These are phyloP conservation scores for Agastache rugosa DNA, from an alignment of 257 asterid genomes.

Conservation along the genomic window DNA sequence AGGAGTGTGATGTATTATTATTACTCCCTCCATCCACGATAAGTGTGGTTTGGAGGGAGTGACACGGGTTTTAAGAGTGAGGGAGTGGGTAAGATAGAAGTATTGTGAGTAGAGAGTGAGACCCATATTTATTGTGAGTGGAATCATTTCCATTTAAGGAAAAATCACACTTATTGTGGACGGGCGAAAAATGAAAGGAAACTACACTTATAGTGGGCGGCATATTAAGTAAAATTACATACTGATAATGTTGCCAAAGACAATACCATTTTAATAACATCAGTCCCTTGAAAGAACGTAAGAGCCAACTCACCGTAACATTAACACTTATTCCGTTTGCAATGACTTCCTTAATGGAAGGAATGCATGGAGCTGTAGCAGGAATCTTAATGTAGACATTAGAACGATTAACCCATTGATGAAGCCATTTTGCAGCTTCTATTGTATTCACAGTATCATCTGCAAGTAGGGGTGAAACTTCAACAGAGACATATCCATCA, in stretches of 20 bases:
- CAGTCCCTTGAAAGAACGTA: constrained; percentile 15
- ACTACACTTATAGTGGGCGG: too few species aligned
- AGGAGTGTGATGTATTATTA: neutral
- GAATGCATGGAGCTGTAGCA: constrained; percentile 95
- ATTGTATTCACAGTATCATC: constrained; percentile 89
- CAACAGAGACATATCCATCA: constrained; percentile 99
- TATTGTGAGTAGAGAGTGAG: too few species aligned
- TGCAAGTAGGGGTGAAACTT: constrained; percentile 96
- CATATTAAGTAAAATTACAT: neutral
- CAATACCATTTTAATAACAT: constrained; percentile 10
- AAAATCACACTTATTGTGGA: too few species aligned
- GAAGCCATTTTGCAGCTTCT: constrained; percentile 97
- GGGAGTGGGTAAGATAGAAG: too few species aligned
- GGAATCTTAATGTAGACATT: constrained; percentile 98
- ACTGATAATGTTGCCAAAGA: constrained; percentile 7
- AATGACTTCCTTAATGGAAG: constrained; percentile 98
- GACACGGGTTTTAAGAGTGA: too few species aligned
- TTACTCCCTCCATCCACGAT: too few species aligned
- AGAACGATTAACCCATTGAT: constrained; percentile 77
- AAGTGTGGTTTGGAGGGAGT: too few species aligned
- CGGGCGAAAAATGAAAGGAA: too few species aligned
- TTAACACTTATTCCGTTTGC: constrained; percentile 90
- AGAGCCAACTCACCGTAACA: constrained; percentile 77
- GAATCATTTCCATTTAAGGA: too few species aligned
- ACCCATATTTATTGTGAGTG: too few species aligned